Evolutionary conservation across 192 early-diverging fungal genomes (phyloP), one percentile per base, ranked within the genome.

Genomic region (Borealophlyctis nickersoniae): DNA sequence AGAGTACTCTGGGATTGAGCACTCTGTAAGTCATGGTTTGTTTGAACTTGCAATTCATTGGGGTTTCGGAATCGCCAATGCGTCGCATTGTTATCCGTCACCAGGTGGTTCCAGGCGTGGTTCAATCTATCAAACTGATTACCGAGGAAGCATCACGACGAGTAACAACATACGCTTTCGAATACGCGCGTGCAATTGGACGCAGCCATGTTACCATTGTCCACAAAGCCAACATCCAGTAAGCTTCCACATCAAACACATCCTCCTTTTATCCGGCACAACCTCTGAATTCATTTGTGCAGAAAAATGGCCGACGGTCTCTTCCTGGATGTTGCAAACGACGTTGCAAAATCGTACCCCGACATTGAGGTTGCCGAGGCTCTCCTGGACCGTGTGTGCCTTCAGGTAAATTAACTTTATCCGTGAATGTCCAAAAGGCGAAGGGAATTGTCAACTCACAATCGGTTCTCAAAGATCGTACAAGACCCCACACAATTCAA

Each of bases 121-220:
- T 99, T 62, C 96, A 99, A 81, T 94, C 91, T 67, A 97, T 99
- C 83, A 99, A 99, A 86, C 86, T 99, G 70, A 99, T 99, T 67
- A 99, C 96, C 67, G 86, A 86, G 75, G 88, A 93, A 34, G 96
- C 96, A 4, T 95, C 91, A 55, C 88, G 92, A 69, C 88, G 94
- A 61, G 88, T 87, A 64, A 89, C 89, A 31, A 88, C 91, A 53
- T 99, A 96, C 77, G 96, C 96, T 50, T 99, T 97, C 80, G 88
- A 89, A 56, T 91, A 97, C 65, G 94, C 96, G 34, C 78, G 89
- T 60, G 78, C 87, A 35, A 89, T 90, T 54, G 95, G 95, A 36
- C 89, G 95, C 53, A 86, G 90, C 75, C 85, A 86, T 56, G 97
- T 99, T 64, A 97, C 94, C 26, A 92, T 91, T 53, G 91, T 99